Evolutionary conservation across 345 rosid species (phyloP).

Genomic region (Gossypium mustelinum): DNA sequence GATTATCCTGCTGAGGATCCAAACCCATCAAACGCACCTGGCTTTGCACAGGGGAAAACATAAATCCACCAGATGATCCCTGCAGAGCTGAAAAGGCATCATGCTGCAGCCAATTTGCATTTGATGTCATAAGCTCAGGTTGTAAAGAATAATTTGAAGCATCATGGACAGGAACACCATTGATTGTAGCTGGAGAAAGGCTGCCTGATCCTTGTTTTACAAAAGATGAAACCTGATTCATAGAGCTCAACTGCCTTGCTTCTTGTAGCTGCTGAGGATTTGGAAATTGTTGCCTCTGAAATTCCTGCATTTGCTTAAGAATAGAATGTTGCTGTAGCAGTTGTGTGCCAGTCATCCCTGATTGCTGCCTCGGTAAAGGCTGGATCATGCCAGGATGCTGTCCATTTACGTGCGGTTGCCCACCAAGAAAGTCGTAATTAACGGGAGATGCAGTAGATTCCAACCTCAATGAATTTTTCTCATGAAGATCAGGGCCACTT

Average conservation of each 20-base stretch:
- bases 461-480: conserved; percentile 37
- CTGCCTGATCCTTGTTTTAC: conserved; percentile 38
- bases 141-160: conserved; percentile 55
- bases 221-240: conserved; percentile 43
- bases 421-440: conserved; percentile 63
- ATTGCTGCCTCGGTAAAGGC: conserved; percentile 65
- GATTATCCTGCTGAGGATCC: conserved; percentile 59
- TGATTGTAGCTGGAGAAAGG: conserved; percentile 46
- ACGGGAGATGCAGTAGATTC: conserved; percentile 63
- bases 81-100: conserved; percentile 44
- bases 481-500: conserved; percentile 44
- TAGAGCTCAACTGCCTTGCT: conserved; percentile 44
- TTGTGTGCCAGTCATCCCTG: conserved; percentile 67
- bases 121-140: conserved; percentile 51
- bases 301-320: conserved; percentile 69
- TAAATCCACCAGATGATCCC: conserved; percentile 53
- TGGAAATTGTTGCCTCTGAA: conserved; percentile 63
- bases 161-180: conserved; percentile 62
- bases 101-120: conserved; percentile 51
- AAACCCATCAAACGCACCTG: conserved; percentile 44
- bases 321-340: conserved; percentile 69
- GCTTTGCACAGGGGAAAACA: conserved; percentile 58
- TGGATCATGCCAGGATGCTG: conserved; percentile 63
- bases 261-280: conserved; percentile 57
- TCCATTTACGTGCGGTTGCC: conserved; percentile 55